Percentiles rank a stretch among this genome's conserved stretches.
phyloP scores from a whole-genome alignment of 225 moss, liverwort and hornwort genomes.

The Takakia lepidozioides region DNA sequence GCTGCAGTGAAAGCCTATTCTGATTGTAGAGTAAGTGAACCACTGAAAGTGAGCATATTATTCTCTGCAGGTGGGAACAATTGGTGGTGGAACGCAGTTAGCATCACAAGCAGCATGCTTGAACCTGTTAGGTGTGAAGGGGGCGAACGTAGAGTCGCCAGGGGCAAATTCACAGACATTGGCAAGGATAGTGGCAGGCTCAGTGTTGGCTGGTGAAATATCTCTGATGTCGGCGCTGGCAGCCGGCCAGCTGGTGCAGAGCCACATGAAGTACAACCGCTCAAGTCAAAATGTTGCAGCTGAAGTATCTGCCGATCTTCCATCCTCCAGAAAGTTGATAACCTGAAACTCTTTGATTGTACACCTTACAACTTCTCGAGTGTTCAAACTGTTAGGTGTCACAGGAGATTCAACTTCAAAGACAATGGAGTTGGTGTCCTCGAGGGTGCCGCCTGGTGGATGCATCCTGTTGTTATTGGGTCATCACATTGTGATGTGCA shows the following conservation, averaged over 20 bases:
- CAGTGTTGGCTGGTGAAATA: slow-evolving; percentile 56
- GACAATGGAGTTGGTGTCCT: not conserved
- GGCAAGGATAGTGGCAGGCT: slow-evolving; percentile 47
- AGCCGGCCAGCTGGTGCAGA: slow-evolving; percentile 52
- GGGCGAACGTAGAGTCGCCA: slow-evolving; percentile 48
- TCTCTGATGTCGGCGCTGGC: slow-evolving; percentile 64
- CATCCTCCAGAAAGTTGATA: slow-evolving; percentile 16
- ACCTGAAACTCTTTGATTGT: no score
- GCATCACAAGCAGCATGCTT: slow-evolving; percentile 62
- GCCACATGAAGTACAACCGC: slow-evolving; percentile 61
- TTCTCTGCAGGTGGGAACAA: slow-evolving; percentile 44
- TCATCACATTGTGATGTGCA: no score
- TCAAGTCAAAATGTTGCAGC: slow-evolving; percentile 44
- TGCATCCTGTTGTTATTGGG: no score
- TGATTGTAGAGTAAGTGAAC: no score
- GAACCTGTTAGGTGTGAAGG: slow-evolving; percentile 57
- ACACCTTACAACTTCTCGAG: no score
- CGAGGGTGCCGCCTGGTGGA: no score
- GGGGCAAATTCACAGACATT: slow-evolving; percentile 52
- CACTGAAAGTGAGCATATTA: no score
- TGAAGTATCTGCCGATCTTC: slow-evolving; percentile 26
- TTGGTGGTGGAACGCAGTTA: slow-evolving; percentile 58
- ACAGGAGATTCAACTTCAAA: not conserved
- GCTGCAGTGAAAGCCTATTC: no score
- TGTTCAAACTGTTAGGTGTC: not conserved